Evolutionary conservation across 257 asterid species (phyloP).

Genomic region (Solanum bulbocastanum): DNA sequence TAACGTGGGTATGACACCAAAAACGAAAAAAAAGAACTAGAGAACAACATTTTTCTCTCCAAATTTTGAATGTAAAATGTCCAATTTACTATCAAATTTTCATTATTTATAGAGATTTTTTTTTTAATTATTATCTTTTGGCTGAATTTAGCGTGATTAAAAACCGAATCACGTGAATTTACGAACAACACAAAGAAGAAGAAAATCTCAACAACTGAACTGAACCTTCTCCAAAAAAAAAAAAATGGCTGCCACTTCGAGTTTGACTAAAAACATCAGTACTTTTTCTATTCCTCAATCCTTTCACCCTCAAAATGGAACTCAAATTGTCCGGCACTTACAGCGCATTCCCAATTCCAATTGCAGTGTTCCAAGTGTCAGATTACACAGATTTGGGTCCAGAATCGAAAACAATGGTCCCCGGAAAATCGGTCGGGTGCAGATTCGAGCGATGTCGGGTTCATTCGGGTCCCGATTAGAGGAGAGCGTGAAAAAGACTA

Average conservation of each 20-base stretch:
- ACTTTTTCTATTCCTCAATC: slow-evolving; percentile 3
- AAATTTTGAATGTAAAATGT: too few species aligned
- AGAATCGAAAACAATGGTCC: slow-evolving; percentile 4
- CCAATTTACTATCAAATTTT: background rate
- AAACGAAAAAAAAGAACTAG: background rate
- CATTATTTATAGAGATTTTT: background rate
- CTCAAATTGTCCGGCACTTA: slow-evolving; percentile 1
- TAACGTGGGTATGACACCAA: rapidly evolving
- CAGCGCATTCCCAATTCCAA: slow-evolving; percentile 3
- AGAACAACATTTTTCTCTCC: background rate
- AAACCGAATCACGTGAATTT: background rate
- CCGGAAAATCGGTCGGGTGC: slow-evolving; percentile 3
- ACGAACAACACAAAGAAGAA: background rate
- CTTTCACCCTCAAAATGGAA: slow-evolving; percentile 7
- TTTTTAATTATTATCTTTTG: background rate
- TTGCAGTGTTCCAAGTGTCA: background rate
- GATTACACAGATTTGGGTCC: slow-evolving; percentile 9
- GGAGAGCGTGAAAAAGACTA: slow-evolving; percentile 46
- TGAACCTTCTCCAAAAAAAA: background rate
- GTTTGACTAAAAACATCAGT: slow-evolving; percentile 18
- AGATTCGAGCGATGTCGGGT: slow-evolving; percentile 57
- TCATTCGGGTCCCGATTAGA: slow-evolving; percentile 55
- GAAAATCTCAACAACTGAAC: background rate
- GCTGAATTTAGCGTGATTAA: background rate
- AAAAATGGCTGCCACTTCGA: slow-evolving; percentile 28